Conservation (phyloP, 345 rosid species). For the Arabidopsis suecica region DNA sequence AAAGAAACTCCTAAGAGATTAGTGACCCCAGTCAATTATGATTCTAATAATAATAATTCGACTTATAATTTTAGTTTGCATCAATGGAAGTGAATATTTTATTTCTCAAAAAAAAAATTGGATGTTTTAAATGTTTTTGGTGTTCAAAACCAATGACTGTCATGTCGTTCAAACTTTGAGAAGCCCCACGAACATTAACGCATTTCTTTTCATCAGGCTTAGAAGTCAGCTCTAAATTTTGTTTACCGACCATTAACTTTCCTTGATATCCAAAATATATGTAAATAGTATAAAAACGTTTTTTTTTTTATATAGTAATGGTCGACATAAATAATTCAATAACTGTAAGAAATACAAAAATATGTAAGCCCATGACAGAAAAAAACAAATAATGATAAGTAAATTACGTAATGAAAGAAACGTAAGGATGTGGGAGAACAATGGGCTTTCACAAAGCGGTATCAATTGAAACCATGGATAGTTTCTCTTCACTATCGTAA, state of each 20-base stretch:
- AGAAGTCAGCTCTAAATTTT: constrained; percentile 40
- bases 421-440: constrained; percentile 33
- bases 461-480: constrained; percentile 30
- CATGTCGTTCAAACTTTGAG: constrained; percentile 22
- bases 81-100: neutral
- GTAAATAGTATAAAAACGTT: neutral
- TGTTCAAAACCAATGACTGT: neutral
- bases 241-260: constrained; percentile 22
- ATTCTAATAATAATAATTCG: neutral
- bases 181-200: constrained; percentile 11
- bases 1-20: neutral
- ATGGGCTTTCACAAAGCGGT: constrained; percentile 42
- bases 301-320: neutral
- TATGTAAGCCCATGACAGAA: constrained; percentile 17
- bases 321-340: constrained; percentile 14
- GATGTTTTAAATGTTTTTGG: neutral
- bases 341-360: neutral
- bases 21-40: neutral
- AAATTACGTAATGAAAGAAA: constrained; percentile 17
- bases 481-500: constrained; percentile 6
- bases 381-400: constrained; percentile 3
- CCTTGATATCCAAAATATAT: constrained; percentile 5
- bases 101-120: neutral
- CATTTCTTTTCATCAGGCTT: neutral
- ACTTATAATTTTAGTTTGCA: neutral